Evolutionary conservation across 1,284 basidiomycete genomes (phyloP).

Genomic region (Austroboletus novae-zelandiae): DNA sequence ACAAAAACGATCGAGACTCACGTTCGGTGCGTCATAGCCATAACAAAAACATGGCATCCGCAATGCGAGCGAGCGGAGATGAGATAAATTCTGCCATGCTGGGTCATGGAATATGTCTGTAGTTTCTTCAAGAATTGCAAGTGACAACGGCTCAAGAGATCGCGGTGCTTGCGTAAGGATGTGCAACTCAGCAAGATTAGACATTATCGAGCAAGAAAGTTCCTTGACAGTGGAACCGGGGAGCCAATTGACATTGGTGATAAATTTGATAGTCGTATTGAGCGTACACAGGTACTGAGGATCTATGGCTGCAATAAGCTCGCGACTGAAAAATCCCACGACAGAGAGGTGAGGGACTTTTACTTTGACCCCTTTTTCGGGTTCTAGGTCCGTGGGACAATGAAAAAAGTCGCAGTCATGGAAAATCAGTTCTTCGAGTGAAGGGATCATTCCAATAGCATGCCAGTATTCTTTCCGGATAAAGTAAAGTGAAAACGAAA

Average conservation of each 20-base stretch:
- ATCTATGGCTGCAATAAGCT: not conserved
- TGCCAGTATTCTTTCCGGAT: conserved; percentile 16
- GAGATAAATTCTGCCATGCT: not conserved
- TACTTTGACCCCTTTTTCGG: not conserved
- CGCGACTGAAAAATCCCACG: not conserved
- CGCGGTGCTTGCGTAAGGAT: not conserved
- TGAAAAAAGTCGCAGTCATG: not conserved
- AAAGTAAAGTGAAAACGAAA: conserved; percentile 7
- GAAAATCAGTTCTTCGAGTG: conserved; percentile 17
- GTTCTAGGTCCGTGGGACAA: not conserved
- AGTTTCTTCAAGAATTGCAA: not conserved
- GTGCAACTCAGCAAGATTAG: too few relatives aligned
- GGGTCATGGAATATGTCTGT: not conserved
- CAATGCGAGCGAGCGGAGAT: not conserved
- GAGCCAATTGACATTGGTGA: not conserved
- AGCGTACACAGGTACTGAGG: conserved; percentile 1
- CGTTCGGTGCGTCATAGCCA: not conserved
- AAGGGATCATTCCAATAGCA: conserved; percentile 5
- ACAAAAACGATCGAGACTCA: not conserved
- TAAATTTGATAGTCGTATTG: not conserved
- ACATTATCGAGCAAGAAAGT: not conserved
- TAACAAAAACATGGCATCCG: too few relatives aligned
- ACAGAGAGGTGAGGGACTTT: conserved; percentile 4
- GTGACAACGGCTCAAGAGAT: not conserved
- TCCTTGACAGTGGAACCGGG: conserved; percentile 4